Evolutionary conservation across 371 early-diverging fungal genomes (phyloP).

Genomic region (Apophysomyces trapeziformis): DNA sequence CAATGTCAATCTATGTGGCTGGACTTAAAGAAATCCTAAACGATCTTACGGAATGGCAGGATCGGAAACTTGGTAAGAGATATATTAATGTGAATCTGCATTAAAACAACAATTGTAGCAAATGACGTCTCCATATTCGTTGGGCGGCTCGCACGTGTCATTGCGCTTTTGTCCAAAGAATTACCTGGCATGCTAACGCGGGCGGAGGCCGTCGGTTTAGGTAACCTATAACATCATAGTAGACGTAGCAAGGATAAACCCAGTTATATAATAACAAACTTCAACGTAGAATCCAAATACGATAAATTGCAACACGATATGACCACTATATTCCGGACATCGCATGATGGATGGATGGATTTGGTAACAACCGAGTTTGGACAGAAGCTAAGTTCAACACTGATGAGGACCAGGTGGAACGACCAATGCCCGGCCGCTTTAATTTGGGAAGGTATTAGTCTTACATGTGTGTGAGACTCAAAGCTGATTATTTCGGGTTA

Average conservation of each 20-base stretch:
- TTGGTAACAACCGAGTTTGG: conserved; percentile 31
- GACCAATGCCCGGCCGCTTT: conserved; percentile 34
- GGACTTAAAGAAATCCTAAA: conserved; percentile 20
- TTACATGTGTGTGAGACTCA: background rate
- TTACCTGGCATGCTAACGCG: conserved; percentile 30
- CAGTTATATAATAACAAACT: background rate
- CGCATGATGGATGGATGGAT: conserved; percentile 53
- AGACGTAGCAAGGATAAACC: no score
- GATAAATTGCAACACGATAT: conserved; percentile 26
- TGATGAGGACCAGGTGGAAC: conserved; percentile 32
- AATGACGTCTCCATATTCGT: conserved; percentile 35
- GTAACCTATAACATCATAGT: no score
- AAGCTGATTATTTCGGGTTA: background rate
- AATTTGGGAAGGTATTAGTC: conserved; percentile 40
- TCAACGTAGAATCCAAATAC: conserved; percentile 33
- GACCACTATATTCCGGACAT: conserved; percentile 25
- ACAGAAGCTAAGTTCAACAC: conserved; percentile 16
- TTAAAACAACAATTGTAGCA: conserved; percentile 10
- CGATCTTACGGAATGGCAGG: conserved; percentile 22
- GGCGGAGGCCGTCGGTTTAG: background rate
- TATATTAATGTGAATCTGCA: background rate
- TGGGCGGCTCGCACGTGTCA: conserved; percentile 40
- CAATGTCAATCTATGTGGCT: conserved; percentile 21
- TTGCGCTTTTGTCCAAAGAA: conserved; percentile 38
- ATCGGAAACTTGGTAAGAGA: conserved; percentile 7